Evolutionary conservation across 495 filamentous ascomycete species (phyloP).

Genomic region (Lasiosphaeria ovina): DNA sequence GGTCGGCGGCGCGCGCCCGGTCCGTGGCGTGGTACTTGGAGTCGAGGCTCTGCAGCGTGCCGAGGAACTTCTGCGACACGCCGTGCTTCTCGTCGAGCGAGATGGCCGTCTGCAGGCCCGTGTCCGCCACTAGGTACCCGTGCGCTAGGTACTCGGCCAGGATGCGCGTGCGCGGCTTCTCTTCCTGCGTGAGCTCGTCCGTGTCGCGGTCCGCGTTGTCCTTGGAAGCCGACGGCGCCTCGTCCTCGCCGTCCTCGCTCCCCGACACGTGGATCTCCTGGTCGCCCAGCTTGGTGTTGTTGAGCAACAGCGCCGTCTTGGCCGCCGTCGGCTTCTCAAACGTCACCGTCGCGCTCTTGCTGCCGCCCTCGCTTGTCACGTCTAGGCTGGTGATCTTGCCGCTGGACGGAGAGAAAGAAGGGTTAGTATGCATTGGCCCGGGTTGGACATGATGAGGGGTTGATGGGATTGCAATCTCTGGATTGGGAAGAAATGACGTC

Average conservation of each 20-base stretch:
- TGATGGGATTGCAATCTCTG: background rate
- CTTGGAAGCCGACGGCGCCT: conserved; percentile 29
- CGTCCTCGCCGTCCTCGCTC: conserved; percentile 62
- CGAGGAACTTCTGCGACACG: conserved; percentile 72
- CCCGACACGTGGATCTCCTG: conserved; percentile 75
- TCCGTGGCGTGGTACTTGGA: conserved; percentile 76
- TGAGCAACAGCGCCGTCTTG: conserved; percentile 92
- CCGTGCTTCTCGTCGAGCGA: conserved; percentile 88
- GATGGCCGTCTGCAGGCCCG: conserved; percentile 80
- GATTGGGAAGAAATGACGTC: background rate
- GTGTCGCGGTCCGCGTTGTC: conserved; percentile 52
- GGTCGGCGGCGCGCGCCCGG: conserved; percentile 70
- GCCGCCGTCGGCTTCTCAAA: conserved; percentile 96
- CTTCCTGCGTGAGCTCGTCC: conserved; percentile 80
- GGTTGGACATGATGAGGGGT: conserved; percentile 4
- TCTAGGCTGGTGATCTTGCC: conserved; percentile 86
- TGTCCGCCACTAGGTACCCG: conserved; percentile 84
- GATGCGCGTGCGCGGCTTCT: conserved; percentile 91
- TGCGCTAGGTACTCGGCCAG: conserved; percentile 93
- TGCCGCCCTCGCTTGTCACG: conserved; percentile 64
- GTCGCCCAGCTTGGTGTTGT: conserved; percentile 87
- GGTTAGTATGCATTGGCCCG: conserved; percentile 23
- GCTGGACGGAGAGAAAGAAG: conserved; percentile 41
- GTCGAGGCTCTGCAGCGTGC: conserved; percentile 72
- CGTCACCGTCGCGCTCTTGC: conserved; percentile 81